Base-by-base conservation (phyloP, 78 protist genomes). In the Trichosphaerium sp. region DNA sequence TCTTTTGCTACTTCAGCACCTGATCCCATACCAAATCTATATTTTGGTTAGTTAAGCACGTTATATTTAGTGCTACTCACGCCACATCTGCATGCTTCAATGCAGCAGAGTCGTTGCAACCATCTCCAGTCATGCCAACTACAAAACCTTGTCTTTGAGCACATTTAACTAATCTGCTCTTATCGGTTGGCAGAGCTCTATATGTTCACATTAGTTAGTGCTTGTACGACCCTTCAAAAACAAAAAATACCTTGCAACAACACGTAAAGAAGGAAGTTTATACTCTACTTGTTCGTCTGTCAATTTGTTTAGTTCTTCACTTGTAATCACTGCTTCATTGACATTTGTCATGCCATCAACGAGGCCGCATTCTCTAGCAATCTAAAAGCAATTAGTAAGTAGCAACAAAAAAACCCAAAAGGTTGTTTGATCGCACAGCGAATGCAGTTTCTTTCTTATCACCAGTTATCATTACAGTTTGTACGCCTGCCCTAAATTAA, bases 401-500 rank as follows among this genome's bases (percentile, higher is more conserved):
- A n/a, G n/a, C n/a, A n/a, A n/a, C n/a, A n/a, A n/a, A n/a, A n/a
- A n/a, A n/a, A n/a, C n/a, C n/a, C n/a, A n/a, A n/a, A n/a, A n/a
- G n/a, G n/a, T n/a, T n/a, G n/a, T n/a, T n/a, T n/a, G n/a, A n/a
- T n/a, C n/a, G n/a, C n/a, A 91, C 89, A 31, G 74, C 82, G 41
- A 71, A 77, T 4, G 96, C 96, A 3, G 96, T 91, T 35, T 71
- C 75, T 42, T 74, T 84, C 49, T 84, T 84, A 68, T 85, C 92
- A 37, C 94, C 94, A 35, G 94, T 90, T 51, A 78, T 54, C 94
- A 90, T 90, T 8, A 90, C 72, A 0, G n/a, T n/a, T n/a, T n/a
- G n/a, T n/a, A n/a, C n/a, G n/a, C n/a, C n/a, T n/a, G n/a, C n/a
- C n/a, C n/a, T n/a, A n/a, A n/a, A n/a, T n/a, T n/a, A n/a, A n/a